Evolutionary conservation across 2,329 filamentous ascomycete genomes (phyloP), one percentile per base, ranked within the genome.

Genomic region (Fulvia fulva): DNA sequence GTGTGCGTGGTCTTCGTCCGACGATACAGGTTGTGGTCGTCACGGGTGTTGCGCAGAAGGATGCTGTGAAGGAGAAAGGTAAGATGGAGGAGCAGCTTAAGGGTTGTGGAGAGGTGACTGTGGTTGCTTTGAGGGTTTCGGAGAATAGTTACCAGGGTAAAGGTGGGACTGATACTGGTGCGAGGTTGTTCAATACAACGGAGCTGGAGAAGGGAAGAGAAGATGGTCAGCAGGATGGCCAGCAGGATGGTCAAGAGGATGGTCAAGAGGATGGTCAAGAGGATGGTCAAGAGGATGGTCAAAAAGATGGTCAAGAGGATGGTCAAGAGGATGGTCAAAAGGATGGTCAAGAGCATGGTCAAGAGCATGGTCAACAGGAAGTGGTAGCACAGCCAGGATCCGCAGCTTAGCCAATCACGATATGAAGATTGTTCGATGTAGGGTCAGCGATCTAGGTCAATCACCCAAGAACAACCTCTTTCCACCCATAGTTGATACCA

Each of bases 111-210:
- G 68, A 72, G 8, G 51, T 82, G 12, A 71, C 63, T 14, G 41
- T 87, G 16, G 74, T 86, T 34, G 75, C 82, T 0, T 75, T 88
- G 43, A 76, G 83, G 0, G 21, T 81, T 1, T 87, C 84, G 0
- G 70, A 80, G 0, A 87, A 83, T 52, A 80, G 80, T 63, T 87
- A 78, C 67, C 81, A 72, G 0, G 83, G 83, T 0, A 75, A 59
- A 0, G 78, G 80, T 0, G 67, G 49, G 0, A 85, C 80, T 0
- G 83, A 87, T 65, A 87, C 83, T 0, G 83, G 83, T 0, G 80
- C 86, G 61, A 77, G 82, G 4, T 71, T 86, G 1, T 86, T 85
- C 67, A 85, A 85, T 66, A 86, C 81, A 0, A 81, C 77, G 3
- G 70, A 80, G 62, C 59, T 82, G 51, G 63, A 65, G 32, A 47